These are phyloP conservation scores for Microcyclospora pomicola DNA, from an alignment of 2,329 filamentous ascomycete genomes.

Conservation along the genomic window DNA sequence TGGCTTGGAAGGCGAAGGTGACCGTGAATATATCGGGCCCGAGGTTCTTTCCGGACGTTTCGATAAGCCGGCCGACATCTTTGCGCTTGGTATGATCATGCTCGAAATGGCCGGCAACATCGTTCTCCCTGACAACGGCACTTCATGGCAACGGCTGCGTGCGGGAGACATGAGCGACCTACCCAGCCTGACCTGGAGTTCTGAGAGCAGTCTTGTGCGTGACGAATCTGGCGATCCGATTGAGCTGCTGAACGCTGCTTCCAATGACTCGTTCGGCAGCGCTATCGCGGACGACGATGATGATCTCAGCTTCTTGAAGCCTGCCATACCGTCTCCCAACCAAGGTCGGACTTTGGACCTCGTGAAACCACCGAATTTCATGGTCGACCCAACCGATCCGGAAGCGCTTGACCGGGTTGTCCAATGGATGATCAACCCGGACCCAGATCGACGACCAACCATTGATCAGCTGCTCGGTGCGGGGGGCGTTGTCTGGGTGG, in stretches of 20 bases:
- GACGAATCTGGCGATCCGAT: constrained; percentile 58
- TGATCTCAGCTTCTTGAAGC: constrained; percentile 25
- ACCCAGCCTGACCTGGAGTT: constrained; percentile 72
- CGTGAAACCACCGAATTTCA: constrained; percentile 65
- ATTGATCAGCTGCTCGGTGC: constrained; percentile 59
- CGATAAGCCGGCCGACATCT: constrained; percentile 85
- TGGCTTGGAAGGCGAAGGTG: constrained; percentile 78
- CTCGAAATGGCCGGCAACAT: constrained; percentile 92
- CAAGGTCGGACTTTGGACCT: constrained; percentile 37
- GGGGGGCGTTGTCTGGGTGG: constrained; percentile 68
- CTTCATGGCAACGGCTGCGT: constrained; percentile 78
- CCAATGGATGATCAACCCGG: constrained; percentile 71
- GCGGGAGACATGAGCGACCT: constrained; percentile 81
- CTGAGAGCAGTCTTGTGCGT: constrained; percentile 54
- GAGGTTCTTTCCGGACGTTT: constrained; percentile 78
- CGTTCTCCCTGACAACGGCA: constrained; percentile 81
- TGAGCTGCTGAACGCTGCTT: constrained; percentile 20
- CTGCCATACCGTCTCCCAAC: constrained; percentile 13
- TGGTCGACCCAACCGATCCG: constrained; percentile 60
- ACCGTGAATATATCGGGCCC: constrained; percentile 89
- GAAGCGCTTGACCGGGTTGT: constrained; percentile 75
- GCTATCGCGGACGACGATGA: constrained; percentile 22
- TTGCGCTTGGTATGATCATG: constrained; percentile 85
- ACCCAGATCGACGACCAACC: constrained; percentile 58
- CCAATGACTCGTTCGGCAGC: constrained; percentile 14